Evolutionary conservation across 768 basidiomycete genomes (phyloP), one percentile per base, ranked within the genome.

Genomic region (Tubosaeta sp.): DNA sequence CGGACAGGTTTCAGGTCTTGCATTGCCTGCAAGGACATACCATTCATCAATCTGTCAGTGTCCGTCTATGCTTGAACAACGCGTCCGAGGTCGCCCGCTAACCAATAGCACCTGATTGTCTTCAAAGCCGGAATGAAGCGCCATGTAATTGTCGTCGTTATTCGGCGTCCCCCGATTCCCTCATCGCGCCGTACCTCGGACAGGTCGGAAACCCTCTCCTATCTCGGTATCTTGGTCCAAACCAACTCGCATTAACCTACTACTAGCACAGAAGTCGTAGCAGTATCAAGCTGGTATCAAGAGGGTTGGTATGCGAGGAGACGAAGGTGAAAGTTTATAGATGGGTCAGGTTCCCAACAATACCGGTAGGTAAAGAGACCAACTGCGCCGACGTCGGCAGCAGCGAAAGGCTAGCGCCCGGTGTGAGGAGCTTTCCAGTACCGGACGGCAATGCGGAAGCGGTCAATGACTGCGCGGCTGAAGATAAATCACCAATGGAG

Each of bases 401-500:
- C 6, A 26, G 32, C 10, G 51, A 4, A 33, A n/a, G 26, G n/a
- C 41, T 39, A 26, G 22, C 14, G 29, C 29, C 39, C 3, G 53
- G 43, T 6, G 33, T 38, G 14, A 47, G 4, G 22, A 26, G 16
- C 42, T 45, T 41, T 26, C 29, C 42, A 8, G 48, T 53, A 13
- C 29, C 46, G 10, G 48, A 29, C 12, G 50, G 39, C 3, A 49
- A 17, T 4, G 46, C 17, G 0, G 56, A 51, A 4, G 53, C 33
- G 31, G 46, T 54, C 39, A 47, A 32, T 1, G 60, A 60, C 47
- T 57, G 56, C 29, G 49, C 58, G 12, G 50, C 57, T 41, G 43
- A 59, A 19, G 53, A 44, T 4, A 67, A 35, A 52, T 68, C 66
- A 14, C 10, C 51, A 1, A 58, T 42, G 22, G 59, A 65, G 19